Conservation (phyloP, 2,329 filamentous ascomycete species). For the Trichoderma aggressivum region DNA sequence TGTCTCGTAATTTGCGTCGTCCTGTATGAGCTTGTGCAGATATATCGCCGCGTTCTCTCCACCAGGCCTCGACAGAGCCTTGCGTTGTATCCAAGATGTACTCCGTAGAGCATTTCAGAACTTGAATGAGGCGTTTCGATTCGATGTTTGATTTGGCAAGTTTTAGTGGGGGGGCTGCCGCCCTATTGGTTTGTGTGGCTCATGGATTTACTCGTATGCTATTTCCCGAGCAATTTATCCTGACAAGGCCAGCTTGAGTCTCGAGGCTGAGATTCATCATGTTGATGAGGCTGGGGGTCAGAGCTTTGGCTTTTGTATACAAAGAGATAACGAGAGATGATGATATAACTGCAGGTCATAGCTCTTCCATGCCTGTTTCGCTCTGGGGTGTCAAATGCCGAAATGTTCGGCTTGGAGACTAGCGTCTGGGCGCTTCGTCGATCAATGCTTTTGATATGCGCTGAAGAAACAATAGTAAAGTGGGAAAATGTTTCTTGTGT, state of each 20-base stretch:
- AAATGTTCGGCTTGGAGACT: not conserved
- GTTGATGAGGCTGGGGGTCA: no score
- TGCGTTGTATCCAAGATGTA: not conserved
- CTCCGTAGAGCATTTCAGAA: not conserved
- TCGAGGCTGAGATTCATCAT: not conserved
- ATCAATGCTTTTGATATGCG: not conserved
- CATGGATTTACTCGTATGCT: not conserved
- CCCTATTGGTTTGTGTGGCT: not conserved
- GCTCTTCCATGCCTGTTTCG: not conserved
- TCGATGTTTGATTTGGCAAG: not conserved
- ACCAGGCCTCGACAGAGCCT: not conserved
- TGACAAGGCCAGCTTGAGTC: no score
- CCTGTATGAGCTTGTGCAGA: not conserved
- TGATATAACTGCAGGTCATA: not conserved
- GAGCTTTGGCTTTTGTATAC: not conserved
- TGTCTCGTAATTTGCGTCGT: not conserved
- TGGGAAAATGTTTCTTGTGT: not conserved
- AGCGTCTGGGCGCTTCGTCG: not conserved
- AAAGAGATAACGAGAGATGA: not conserved
- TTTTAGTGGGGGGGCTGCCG: slow-evolving; percentile 11
- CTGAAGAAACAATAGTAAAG: not conserved
- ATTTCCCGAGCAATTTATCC: not conserved
- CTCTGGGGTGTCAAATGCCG: not conserved
- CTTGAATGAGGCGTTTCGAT: not conserved
- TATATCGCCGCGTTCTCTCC: not conserved